Percentiles rank a stretch among this genome's conserved stretches.
Evolutionary conservation across 2,329 filamentous ascomycete genomes (phyloP).

Genomic region (Fusarium newnesense): DNA sequence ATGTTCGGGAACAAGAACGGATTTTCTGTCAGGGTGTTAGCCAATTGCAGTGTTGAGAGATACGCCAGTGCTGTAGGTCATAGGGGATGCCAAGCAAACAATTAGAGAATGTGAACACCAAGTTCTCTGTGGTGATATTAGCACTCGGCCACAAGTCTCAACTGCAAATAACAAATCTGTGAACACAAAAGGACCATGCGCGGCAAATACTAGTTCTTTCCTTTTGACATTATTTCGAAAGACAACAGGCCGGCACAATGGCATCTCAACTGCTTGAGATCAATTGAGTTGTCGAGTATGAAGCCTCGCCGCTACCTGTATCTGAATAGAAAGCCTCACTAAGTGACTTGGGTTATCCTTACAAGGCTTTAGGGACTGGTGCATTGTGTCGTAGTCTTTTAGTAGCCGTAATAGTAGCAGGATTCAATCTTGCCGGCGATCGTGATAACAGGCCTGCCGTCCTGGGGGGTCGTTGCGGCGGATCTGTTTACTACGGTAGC

Average conservation of each 20-base stretch:
- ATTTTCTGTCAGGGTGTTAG: neutral
- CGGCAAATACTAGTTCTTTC: accelerated
- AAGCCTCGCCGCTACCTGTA: neutral
- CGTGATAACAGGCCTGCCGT: neutral
- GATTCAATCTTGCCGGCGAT: too few relatives aligned
- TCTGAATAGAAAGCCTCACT: accelerated
- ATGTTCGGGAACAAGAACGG: neutral
- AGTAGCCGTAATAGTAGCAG: too few relatives aligned
- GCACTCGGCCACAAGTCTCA: too few relatives aligned
- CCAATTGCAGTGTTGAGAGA: neutral
- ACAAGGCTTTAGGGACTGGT: too few relatives aligned
- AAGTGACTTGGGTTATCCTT: accelerated
- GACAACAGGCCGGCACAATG: accelerated
- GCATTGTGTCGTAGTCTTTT: too few relatives aligned
- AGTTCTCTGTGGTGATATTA: too few relatives aligned
- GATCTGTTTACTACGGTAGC: neutral
- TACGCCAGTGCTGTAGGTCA: neutral
- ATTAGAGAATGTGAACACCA: too few relatives aligned
- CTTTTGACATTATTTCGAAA: neutral
- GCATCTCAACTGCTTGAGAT: accelerated
- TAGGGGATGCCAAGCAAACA: neutral
- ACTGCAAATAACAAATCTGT: too few relatives aligned
- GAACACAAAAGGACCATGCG: too few relatives aligned
- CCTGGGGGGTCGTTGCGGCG: accelerated
- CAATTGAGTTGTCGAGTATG: neutral